Evolutionary conservation across 371 early-diverging fungal genomes (phyloP), one percentile per base, ranked within the genome.

Genomic region (Mortierella sp.): DNA sequence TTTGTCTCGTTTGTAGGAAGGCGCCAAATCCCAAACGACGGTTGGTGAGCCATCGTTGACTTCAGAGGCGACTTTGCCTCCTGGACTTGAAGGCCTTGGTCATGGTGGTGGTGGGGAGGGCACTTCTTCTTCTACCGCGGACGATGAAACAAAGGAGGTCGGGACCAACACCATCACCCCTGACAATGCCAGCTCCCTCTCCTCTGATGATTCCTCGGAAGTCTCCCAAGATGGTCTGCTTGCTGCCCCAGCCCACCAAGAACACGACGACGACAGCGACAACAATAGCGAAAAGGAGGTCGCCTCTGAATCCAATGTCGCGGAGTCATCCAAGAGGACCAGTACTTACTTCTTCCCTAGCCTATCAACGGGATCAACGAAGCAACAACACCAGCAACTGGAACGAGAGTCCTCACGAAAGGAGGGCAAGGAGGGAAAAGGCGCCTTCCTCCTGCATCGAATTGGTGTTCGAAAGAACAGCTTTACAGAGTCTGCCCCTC

Each of bases 381-480:
- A 50, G 14, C 50, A 16, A 16, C 50, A 16, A 13, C 60, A 45
- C 42, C 54, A 28, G 8, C 57, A 42, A 24, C 52, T 76, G 47
- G 26, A 76, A 16, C 50, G 75, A 45, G 65, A 50, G 68, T 19
- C 70, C 31, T 68, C 70, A 11, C 70, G 48, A 65, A 48, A 76
- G 52, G 70, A 50, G 70, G 68, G 68, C 68, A 57, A 77, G 55
- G 77, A 72, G 57, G 45, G 79, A 38, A 82, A 78, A 44, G 76
- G 76, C 21, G 55, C 77, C 1, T 84, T 38, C n/a, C 72, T 83
- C 72, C 48, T 84, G 63, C 78, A 78, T 19, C 81, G 71, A 50
- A 80, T 84, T 55, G 76, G 78, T 21, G 54, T 72, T 50, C 84
- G 84, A 54, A 84, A 79, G 71, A 84, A 76, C 52, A 81, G 84